Base-by-base conservation (phyloP, 2,329 filamentous ascomycete species). In the Diaporthe amygdali region DNA sequence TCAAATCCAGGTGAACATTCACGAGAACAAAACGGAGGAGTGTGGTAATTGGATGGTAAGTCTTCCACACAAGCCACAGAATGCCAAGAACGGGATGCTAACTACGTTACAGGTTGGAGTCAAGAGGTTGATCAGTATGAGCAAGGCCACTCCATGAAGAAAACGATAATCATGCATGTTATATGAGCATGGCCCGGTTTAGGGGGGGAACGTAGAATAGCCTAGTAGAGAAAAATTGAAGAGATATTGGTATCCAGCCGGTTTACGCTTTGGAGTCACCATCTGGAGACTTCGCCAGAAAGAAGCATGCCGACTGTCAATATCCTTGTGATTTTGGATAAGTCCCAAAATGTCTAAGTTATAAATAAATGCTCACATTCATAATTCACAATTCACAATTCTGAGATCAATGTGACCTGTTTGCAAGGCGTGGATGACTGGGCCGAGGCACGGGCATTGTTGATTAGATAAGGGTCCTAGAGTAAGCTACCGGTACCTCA, bases 1-100 rank as follows among this genome's bases (percentile, higher is more conserved):
- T 67, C 87, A 84, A 70, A 86, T 95, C 63, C 93, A 95, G 81
- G 86, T 93, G 52, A 91, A 95, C 74, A 92, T 96, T 70, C 90
- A 94, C 81, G 89, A 89, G 66, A 91, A 94, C 80, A 93, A 92
- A 84, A 92, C 89, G 1, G 92, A 94, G 55, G 93, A 96, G 79
- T 95, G 93, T 79, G 93, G 93, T 68, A 92, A 94, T 79, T 96
- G 94, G 94, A 95, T 96, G 92, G 93, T 95, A 85, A 85, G 91
- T 85, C 64, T 37, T 44, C 41, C n/a, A 17, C 8, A n/a, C 14
- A n/a, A 22, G 14, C 12, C 15, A 20, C 54, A 34, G 14, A 8
- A 37, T 66, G n/a, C 37, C 9, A 17, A 14, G 41, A 12, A 9
- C 56, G 49, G 70, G 46, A 71, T 72, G 74, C 85, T 90, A 84